Percentiles rank a stretch among this genome's conserved stretches.
phyloP scores from a whole-genome alignment of 2,329 filamentous ascomycete genomes.

The Pseudodiploospora longispora region DNA sequence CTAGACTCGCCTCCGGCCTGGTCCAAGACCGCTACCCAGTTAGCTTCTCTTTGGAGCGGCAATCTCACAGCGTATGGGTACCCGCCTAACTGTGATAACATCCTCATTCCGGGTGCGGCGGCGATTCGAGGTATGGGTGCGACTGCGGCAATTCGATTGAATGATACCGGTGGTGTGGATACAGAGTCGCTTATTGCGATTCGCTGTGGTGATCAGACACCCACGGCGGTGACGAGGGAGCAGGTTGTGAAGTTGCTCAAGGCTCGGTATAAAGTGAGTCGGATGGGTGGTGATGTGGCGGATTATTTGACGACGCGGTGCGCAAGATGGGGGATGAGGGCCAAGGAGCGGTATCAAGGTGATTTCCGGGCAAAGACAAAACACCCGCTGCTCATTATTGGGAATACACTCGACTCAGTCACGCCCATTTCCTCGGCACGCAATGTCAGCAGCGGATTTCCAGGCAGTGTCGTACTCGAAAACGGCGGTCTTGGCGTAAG shows the following conservation, averaged over 20 bases:
- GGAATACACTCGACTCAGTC: slow-evolving; percentile 29
- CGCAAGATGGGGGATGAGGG: slow-evolving; percentile 8
- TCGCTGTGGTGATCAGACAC: neutral
- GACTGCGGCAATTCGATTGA: neutral
- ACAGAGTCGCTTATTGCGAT: neutral
- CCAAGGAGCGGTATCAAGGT: slow-evolving; percentile 26
- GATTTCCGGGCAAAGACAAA: slow-evolving; percentile 24
- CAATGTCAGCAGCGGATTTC: slow-evolving; percentile 25
- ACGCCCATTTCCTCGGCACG: slow-evolving; percentile 19
- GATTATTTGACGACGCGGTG: neutral
- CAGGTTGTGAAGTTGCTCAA: neutral
- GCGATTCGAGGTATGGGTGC: neutral
- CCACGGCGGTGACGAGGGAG: neutral
- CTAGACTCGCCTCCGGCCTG: slow-evolving; percentile 16
- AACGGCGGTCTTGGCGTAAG: slow-evolving; percentile 29
- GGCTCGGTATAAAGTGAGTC: neutral
- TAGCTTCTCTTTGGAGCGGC: slow-evolving; percentile 9
- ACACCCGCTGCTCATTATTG: slow-evolving; percentile 28
- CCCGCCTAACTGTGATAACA: too few species aligned
- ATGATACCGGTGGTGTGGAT: neutral
- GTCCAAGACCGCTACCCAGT: slow-evolving; percentile 7
- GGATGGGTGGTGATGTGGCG: neutral
- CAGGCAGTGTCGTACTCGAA: slow-evolving; percentile 29
- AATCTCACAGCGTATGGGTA: neutral
- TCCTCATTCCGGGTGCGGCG: neutral